Evolutionary conservation across 768 basidiomycete genomes (phyloP).

Genomic region (Rhodotorula babjevae): DNA sequence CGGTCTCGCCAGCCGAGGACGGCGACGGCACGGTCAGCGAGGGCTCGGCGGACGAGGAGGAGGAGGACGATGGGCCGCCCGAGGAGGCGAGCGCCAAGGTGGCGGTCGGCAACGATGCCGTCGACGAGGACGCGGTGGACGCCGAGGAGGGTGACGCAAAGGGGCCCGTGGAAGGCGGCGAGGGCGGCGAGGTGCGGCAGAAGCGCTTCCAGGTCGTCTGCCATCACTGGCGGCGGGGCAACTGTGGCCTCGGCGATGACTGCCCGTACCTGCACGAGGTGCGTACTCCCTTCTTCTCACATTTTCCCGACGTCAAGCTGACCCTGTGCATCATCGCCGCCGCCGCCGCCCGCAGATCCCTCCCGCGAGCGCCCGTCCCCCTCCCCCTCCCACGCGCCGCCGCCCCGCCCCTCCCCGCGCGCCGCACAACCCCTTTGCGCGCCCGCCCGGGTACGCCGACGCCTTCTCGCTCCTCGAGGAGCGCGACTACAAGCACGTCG

Average conservation of each 20-base stretch:
- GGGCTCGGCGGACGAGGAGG: background rate
- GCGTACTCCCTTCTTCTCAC: background rate
- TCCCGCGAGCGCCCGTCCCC: background rate
- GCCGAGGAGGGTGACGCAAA: background rate
- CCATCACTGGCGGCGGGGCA: conserved; percentile 27
- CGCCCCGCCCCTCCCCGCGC: conserved; percentile 26
- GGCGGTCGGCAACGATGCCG: background rate
- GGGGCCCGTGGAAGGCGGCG: no score
- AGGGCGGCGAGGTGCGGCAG: background rate
- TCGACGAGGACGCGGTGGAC: background rate
- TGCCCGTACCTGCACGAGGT: conserved; percentile 36
- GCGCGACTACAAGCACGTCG: conserved; percentile 25
- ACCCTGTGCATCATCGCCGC: background rate
- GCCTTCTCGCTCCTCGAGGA: conserved; percentile 33
- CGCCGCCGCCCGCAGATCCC: conserved; percentile 13
- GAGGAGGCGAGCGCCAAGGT: conserved; percentile 8
- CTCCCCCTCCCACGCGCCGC: conserved; percentile 22
- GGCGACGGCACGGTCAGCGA: background rate
- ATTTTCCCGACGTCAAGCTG: background rate
- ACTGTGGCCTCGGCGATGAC: conserved; percentile 25
- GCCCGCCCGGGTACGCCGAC: conserved; percentile 21
- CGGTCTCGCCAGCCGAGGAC: background rate
- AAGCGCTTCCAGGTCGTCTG: conserved; percentile 31
- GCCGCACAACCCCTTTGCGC: conserved; percentile 35
- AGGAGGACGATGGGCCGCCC: conserved; percentile 24